A percentile compares a stretch with the other conserved stretches of the same genome.
Conservation (phyloP, 2,329 filamentous ascomycete species). For the Grosmannia serpens region DNA sequence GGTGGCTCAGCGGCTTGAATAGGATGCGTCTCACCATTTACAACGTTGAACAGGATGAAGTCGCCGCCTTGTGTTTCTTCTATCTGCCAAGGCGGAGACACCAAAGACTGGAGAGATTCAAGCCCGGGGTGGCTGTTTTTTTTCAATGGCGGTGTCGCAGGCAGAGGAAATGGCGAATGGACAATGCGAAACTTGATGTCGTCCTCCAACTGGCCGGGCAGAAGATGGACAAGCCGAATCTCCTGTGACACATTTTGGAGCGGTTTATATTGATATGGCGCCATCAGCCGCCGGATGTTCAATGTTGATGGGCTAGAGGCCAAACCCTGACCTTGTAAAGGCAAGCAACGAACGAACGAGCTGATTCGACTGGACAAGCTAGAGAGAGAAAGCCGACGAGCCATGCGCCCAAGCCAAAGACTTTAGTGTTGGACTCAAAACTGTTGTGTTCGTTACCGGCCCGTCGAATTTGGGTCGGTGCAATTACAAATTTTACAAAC, state of each 20-base stretch:
- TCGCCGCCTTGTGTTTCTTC: conserved; percentile 3
- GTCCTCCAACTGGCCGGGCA: background rate
- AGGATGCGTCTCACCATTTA: background rate
- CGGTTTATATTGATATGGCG: conserved; percentile 1
- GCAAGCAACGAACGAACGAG: background rate
- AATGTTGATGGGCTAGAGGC: background rate
- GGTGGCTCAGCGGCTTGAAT: background rate
- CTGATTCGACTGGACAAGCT: too few relatives aligned
- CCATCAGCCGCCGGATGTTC: background rate
- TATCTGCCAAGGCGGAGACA: background rate
- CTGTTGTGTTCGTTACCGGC: too few relatives aligned
- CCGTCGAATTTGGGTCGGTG: too few relatives aligned
- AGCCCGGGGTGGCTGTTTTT: background rate
- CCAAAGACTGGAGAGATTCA: background rate
- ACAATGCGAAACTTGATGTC: background rate
- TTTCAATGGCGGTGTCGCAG: background rate
- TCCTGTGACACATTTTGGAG: background rate
- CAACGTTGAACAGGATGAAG: conserved; percentile 2
- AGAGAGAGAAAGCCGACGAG: too few relatives aligned
- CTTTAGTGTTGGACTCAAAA: too few relatives aligned
- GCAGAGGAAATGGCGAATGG: background rate
- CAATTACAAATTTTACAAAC: too few relatives aligned
- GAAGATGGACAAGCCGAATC: conserved; percentile 2
- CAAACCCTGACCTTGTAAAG: background rate
- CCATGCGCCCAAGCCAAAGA: too few relatives aligned